phyloP scores from a whole-genome alignment of 768 basidiomycete species.

The Boletales sp. region DNA sequence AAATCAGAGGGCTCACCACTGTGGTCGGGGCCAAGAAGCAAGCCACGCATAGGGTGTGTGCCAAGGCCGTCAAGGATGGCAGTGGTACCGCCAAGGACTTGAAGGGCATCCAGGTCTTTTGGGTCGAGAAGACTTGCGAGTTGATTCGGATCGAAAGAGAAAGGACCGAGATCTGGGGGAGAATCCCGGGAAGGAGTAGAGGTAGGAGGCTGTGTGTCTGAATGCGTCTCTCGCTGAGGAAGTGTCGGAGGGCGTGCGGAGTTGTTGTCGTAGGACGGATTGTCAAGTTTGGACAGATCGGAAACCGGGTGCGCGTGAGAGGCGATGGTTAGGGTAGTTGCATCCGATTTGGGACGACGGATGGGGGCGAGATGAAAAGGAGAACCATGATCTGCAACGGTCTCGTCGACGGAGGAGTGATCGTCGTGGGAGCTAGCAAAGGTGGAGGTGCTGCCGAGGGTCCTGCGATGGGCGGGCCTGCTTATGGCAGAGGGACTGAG shows the following conservation, averaged over 20 bases:
- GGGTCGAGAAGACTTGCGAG: conserved; percentile 90
- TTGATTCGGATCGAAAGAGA: conserved; percentile 64
- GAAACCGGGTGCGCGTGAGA: conserved; percentile 40
- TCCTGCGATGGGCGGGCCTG: conserved; percentile 44
- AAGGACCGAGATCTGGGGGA: conserved; percentile 61
- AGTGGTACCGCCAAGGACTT: conserved; percentile 64
- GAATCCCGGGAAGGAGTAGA: conserved; percentile 37
- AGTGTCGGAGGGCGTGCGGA: conserved; percentile 17
- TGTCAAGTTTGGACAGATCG: conserved; percentile 23
- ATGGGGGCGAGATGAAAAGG: conserved; percentile 26
- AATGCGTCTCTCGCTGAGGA: conserved; percentile 19
- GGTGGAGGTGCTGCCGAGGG: conserved; percentile 52
- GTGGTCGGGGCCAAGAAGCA: conserved; percentile 15
- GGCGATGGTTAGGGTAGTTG: conserved; percentile 31
- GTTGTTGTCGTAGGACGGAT: conserved; percentile 5
- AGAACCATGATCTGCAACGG: conserved; percentile 45
- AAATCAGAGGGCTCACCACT: conserved; percentile 6
- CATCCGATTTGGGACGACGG: conserved; percentile 35
- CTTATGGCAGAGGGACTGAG: conserved; percentile 40
- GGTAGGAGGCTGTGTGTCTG: conserved; percentile 14
- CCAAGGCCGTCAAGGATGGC: conserved; percentile 73
- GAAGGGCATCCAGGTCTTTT: conserved; percentile 68
- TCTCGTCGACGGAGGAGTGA: conserved; percentile 38
- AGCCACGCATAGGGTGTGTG: conserved; percentile 52
- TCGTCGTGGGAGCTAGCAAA: conserved; percentile 42